phyloP scores from a whole-genome alignment of 2,329 filamentous ascomycete genomes.

The Exophiala xenobiotica region DNA sequence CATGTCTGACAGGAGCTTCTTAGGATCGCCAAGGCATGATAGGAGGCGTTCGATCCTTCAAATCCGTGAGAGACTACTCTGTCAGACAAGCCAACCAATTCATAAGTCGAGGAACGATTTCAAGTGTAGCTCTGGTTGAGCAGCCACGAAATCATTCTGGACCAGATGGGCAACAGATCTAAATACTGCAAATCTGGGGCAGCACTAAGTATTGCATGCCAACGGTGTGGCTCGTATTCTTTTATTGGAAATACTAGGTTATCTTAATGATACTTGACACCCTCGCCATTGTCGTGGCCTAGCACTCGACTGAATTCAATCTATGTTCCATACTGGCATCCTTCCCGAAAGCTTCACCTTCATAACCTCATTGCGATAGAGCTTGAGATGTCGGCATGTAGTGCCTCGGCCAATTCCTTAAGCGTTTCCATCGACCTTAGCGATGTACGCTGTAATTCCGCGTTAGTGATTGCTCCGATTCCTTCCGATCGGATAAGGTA shows the following conservation, averaged over 20 bases:
- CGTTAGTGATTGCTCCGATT: slow-evolving; percentile 32
- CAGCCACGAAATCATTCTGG: too few species aligned
- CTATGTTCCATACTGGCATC: slow-evolving; percentile 18
- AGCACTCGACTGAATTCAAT: slow-evolving; percentile 8
- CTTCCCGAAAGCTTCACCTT: slow-evolving; percentile 4
- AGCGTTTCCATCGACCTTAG: slow-evolving; percentile 65
- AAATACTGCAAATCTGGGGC: not conserved
- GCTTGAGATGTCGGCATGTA: not conserved
- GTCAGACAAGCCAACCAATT: too few species aligned
- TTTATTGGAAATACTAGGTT: slow-evolving; percentile 1
- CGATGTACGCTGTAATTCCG: slow-evolving; percentile 61
- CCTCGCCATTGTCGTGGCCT: slow-evolving; percentile 1
- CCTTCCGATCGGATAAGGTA: slow-evolving; percentile 19
- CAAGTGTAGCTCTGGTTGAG: not conserved
- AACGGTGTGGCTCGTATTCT: slow-evolving; percentile 4
- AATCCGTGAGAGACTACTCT: too few species aligned
- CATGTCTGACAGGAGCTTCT: not conserved
- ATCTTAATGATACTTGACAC: slow-evolving; percentile 16
- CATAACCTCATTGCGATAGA: slow-evolving; percentile 8
- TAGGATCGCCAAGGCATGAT: too few species aligned
- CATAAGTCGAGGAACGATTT: not conserved
- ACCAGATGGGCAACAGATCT: not conserved
- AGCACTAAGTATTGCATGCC: not conserved
- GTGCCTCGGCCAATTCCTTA: slow-evolving; percentile 9
- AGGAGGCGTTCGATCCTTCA: too few species aligned